These are phyloP conservation scores for Climacium dendroides DNA, from an alignment of 225 moss, liverwort and hornwort genomes.

Conservation along the genomic window DNA sequence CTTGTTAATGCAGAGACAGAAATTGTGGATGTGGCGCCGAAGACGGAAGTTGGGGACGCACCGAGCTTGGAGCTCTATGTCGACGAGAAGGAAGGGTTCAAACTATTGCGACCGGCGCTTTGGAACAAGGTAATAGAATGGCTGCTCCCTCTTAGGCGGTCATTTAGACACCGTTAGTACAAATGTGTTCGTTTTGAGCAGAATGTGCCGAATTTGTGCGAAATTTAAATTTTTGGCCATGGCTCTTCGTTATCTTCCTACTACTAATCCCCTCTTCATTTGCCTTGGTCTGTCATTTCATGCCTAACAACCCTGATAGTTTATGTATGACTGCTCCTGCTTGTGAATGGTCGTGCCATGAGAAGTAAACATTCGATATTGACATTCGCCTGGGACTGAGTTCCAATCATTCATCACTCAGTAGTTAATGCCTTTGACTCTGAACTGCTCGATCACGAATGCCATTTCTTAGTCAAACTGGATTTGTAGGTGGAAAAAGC, in stretches of 20 bases:
- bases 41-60: neutral
- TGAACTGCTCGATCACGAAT: neutral
- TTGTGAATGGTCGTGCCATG: neutral
- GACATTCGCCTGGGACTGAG: neutral
- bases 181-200: neutral
- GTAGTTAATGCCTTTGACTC: neutral
- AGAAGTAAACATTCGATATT: neutral
- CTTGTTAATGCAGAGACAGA: constrained; percentile 24
- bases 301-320: neutral
- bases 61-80: constrained; percentile 58
- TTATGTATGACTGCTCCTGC: neutral
- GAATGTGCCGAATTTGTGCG: neutral
- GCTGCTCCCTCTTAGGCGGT: neutral
- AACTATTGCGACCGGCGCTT: constrained; percentile 58
- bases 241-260: neutral
- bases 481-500: constrained; percentile 78
- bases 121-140: constrained; percentile 68
- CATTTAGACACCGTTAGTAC: neutral
- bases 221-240: neutral
- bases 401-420: neutral
- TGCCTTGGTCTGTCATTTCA: neutral
- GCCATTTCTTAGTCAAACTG: neutral
- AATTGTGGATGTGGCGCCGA: constrained; percentile 5
- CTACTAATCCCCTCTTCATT: neutral
- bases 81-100: constrained; percentile 70